Evolutionary conservation across 2,329 filamentous ascomycete genomes (phyloP).

Genomic region (Fusarium udum): DNA sequence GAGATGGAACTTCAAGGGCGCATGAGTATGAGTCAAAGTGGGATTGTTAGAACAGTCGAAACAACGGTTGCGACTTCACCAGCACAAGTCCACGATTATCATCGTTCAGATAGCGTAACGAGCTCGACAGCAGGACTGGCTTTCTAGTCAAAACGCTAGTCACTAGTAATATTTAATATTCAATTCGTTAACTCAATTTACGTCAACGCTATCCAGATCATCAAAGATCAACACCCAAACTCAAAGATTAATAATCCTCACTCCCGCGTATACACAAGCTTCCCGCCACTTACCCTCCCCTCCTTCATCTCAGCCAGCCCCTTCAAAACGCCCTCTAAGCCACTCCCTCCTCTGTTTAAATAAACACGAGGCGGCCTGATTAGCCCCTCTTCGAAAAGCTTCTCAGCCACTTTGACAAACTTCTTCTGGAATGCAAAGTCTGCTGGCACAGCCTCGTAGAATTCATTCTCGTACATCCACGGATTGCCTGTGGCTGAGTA

Average conservation of each 20-base stretch:
- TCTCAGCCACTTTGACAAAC: neutral
- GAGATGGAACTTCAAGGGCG: neutral
- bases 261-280: neutral
- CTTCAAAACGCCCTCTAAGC: neutral
- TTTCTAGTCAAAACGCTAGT: neutral
- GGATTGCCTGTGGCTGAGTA: constrained; percentile 7
- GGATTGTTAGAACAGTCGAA: constrained; percentile 34
- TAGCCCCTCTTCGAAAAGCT: accelerated
- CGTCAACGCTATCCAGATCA: too few relatives aligned
- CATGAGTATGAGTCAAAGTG: neutral
- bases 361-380: neutral
- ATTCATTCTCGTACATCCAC: neutral
- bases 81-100: neutral
- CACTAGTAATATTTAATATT: neutral
- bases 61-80: constrained; percentile 27
- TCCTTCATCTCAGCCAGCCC: neutral
- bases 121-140: constrained; percentile 17
- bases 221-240: neutral
- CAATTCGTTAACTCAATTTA: neutral
- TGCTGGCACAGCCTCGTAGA: neutral
- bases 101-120: constrained; percentile 15
- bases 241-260: neutral
- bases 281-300: neutral
- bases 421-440: constrained; percentile 5
- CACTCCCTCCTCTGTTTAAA: neutral